A percentile compares a stretch with the other conserved stretches of the same genome.
phyloP scores from a whole-genome alignment of 108 stramenopile genomes.

The Cyclotella baltica region DNA sequence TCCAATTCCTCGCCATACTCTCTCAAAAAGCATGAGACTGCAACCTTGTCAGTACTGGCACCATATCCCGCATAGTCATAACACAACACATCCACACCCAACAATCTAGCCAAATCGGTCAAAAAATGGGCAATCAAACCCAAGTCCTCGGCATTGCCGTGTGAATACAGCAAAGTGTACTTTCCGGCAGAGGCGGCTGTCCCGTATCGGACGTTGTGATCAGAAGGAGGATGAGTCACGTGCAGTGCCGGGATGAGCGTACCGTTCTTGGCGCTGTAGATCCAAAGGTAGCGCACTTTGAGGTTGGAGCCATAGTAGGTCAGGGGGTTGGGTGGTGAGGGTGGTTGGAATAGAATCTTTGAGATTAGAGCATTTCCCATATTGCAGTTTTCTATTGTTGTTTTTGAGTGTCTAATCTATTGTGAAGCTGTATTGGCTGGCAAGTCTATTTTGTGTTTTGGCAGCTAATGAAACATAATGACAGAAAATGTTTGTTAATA shows the following conservation, averaged over 20 bases:
- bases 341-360: conserved; percentile 52
- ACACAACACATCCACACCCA: conserved; percentile 81
- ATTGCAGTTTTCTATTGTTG: not conserved
- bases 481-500: too few relatives aligned
- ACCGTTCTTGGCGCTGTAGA: conserved; percentile 1
- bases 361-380: conserved; percentile 54
- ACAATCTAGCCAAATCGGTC: conserved; percentile 44
- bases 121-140: conserved; percentile 58
- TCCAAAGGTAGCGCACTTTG: conserved; percentile 9
- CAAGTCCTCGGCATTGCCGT: conserved; percentile 72
- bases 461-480: too few relatives aligned
- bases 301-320: conserved; percentile 21
- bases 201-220: not conserved
- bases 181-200: not conserved
- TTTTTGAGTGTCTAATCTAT: too few relatives aligned
- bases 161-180: conserved; percentile 59
- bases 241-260: conserved; percentile 38
- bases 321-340: conserved; percentile 34
- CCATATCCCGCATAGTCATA: conserved; percentile 91
- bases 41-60: conserved; percentile 24
- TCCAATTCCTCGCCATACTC: conserved; percentile 31
- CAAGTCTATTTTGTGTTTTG: too few relatives aligned
- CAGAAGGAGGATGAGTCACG: conserved; percentile 16
- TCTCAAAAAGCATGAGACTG: conserved; percentile 15
- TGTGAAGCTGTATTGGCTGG: too few relatives aligned